phyloP scores from a whole-genome alignment of 1,284 basidiomycete species.

The Thelephora terrestris region DNA sequence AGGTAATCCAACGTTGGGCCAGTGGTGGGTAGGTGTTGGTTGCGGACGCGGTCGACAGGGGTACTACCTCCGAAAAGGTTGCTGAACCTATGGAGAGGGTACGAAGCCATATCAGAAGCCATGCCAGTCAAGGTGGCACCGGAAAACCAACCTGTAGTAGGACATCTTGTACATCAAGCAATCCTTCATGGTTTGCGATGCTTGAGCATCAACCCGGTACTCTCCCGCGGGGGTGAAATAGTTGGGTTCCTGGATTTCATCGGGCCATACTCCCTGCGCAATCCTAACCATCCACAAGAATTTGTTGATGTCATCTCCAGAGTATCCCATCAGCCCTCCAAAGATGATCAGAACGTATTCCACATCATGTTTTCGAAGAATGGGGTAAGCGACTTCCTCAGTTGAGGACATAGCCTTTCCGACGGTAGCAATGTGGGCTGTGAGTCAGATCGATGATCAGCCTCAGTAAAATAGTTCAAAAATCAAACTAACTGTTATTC shows the following conservation, averaged over 20 bases:
- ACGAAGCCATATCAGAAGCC: conserved; percentile 8
- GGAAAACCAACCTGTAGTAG: conserved; percentile 73
- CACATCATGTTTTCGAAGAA: conserved; percentile 95
- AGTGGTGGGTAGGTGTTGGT: conserved; percentile 65
- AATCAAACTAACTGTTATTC: conserved; percentile 83
- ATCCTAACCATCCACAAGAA: conserved; percentile 99
- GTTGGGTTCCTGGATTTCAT: conserved; percentile 90
- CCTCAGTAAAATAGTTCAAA: not conserved
- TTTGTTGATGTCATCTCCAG: conserved; percentile 99
- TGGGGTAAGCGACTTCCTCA: conserved; percentile 95
- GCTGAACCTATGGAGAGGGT: conserved; percentile 49
- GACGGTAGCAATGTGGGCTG: conserved; percentile 92
- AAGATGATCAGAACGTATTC: conserved; percentile 98
- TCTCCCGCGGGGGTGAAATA: conserved; percentile 95
- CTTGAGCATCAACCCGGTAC: conserved; percentile 86
- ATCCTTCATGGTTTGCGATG: conserved; percentile 87
- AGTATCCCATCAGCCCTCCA: conserved; percentile 93
- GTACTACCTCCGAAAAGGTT: conserved; percentile 77
- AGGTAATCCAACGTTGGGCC: conserved; percentile 84
- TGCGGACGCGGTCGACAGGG: conserved; percentile 74
- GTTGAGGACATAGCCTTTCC: conserved; percentile 94
- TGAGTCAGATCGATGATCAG: conserved; percentile 8
- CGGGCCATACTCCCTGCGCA: conserved; percentile 97
- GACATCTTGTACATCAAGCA: conserved; percentile 99
- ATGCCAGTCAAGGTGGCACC: conserved; percentile 4